phyloP scores from a whole-genome alignment of 371 early-diverging fungal species.

The Syncephalastrum contaminatum region DNA sequence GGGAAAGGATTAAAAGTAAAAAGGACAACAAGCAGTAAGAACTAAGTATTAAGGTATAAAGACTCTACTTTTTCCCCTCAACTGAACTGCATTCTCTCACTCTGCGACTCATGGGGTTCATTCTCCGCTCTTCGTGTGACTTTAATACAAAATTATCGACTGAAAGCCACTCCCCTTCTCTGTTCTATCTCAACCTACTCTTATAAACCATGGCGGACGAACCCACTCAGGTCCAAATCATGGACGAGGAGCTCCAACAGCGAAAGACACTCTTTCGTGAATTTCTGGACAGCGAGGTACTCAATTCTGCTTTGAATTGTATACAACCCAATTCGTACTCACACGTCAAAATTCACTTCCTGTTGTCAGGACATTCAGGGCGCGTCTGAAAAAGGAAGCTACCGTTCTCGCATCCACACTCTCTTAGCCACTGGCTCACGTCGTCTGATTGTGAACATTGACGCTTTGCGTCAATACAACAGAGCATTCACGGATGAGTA shows the following conservation, averaged over 20 bases:
- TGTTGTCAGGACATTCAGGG: slow-evolving; percentile 25
- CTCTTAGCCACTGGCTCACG: slow-evolving; percentile 64
- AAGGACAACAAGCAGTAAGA: too few relatives aligned
- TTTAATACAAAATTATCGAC: neutral
- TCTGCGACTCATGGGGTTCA: neutral
- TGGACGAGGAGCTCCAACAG: slow-evolving; percentile 26
- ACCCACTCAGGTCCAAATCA: slow-evolving; percentile 7
- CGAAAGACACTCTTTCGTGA: slow-evolving; percentile 24
- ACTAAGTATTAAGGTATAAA: too few relatives aligned
- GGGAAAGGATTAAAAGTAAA: too few relatives aligned
- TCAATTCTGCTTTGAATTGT: too few relatives aligned
- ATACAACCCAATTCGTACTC: neutral
- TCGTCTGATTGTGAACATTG: slow-evolving; percentile 86
- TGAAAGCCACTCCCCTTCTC: slow-evolving; percentile 1
- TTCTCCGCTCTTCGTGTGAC: neutral
- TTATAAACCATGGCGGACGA: neutral
- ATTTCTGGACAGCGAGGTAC: slow-evolving; percentile 32
- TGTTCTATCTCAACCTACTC: slow-evolving; percentile 2
- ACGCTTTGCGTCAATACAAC: slow-evolving; percentile 82
- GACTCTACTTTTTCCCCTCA: too few relatives aligned
- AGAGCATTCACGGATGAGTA: slow-evolving; percentile 68
- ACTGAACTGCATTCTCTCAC: neutral
- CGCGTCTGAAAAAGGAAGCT: slow-evolving; percentile 47
- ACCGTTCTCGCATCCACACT: slow-evolving; percentile 65
- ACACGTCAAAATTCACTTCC: neutral